Evolutionary conservation across 352 stramenopile species (phyloP), one percentile per base, ranked within the genome.

Genomic region (Globisporangium spinosum): DNA sequence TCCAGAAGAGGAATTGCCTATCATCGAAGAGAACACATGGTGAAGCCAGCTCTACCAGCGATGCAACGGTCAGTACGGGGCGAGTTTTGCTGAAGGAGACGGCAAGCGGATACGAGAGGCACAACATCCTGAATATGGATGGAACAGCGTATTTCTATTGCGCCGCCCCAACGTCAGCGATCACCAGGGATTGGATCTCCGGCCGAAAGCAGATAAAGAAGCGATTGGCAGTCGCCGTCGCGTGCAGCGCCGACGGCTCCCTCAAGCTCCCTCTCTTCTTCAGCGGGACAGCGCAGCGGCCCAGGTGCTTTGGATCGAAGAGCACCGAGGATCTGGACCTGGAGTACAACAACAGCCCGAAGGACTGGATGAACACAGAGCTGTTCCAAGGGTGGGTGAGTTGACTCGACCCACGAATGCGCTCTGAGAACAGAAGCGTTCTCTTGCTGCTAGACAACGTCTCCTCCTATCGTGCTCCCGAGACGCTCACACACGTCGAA

Each of bases 111-210:
- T 64, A 64, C 58, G 35, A 64, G n/a, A 64, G 51, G 58, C 23
- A 54, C 40, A 54, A 57, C 38, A 64, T 56, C 23, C 34, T 55
- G 2, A 64, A 64, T 57, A 64, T 64, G 58, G 40, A 64, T 13
- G 58, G 56, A 55, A 56, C 6, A 1, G 58, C 58, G 4, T 64
- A n/a, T 32, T 64, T 64, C 25, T 64, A 56, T 22, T 64, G 58
- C 40, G 12, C 23, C 9, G 4, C 13, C 2, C 10, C 58, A 35
- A 54, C 38, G 17, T 43, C 12, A 8, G 27, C 58, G 2, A 64
- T 64, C 58, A 54, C 58, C 3, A 35, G 9, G 35, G 38, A 32
- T 25, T 2, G 38, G 10, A 54, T 64, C 3, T 34, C 22, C 6
- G 58, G 38, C 9, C 58, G 58, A 9, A 64, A 64, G 35, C 22